Percentiles rank a stretch among this genome's conserved stretches.
Evolutionary conservation across 169 alveolate genomes (phyloP).

Genomic region (Cryptosporidium tyzzeri): DNA sequence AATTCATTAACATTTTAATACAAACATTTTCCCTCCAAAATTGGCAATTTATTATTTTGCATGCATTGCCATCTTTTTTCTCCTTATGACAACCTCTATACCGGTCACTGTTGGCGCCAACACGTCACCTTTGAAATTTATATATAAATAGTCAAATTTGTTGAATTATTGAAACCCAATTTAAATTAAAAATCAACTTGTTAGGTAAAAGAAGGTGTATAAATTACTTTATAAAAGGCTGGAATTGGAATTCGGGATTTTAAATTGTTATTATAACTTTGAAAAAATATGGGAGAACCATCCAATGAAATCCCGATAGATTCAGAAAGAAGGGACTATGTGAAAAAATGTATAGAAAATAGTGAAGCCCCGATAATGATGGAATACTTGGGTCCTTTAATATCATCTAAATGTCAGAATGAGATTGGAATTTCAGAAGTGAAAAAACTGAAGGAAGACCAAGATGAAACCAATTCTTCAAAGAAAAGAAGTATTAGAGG

Average conservation of each 20-base stretch:
- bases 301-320: neutral
- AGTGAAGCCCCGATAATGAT: constrained; percentile 65
- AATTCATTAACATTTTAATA: too few relatives aligned
- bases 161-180: too few relatives aligned
- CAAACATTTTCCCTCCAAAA: neutral
- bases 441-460: neutral
- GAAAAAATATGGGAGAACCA: neutral
- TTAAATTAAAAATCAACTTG: too few relatives aligned
- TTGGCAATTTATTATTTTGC: neutral
- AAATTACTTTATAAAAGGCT: too few relatives aligned
- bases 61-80: neutral
- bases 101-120: neutral
- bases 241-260: too few relatives aligned
- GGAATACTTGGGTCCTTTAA: constrained; percentile 8
- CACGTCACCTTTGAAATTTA: neutral
- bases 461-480: neutral
- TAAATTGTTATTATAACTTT: too few relatives aligned
- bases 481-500: constrained; percentile 51
- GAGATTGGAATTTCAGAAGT: neutral
- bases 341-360: constrained; percentile 21
- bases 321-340: constrained; percentile 7
- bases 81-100: neutral
- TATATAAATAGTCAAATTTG: neutral
- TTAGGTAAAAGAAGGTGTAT: too few relatives aligned
- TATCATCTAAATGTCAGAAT: neutral